A percentile compares a stretch with the other conserved stretches of the same genome.
phyloP scores from a whole-genome alignment of 495 filamentous ascomycete genomes.

The Podospora sp. region DNA sequence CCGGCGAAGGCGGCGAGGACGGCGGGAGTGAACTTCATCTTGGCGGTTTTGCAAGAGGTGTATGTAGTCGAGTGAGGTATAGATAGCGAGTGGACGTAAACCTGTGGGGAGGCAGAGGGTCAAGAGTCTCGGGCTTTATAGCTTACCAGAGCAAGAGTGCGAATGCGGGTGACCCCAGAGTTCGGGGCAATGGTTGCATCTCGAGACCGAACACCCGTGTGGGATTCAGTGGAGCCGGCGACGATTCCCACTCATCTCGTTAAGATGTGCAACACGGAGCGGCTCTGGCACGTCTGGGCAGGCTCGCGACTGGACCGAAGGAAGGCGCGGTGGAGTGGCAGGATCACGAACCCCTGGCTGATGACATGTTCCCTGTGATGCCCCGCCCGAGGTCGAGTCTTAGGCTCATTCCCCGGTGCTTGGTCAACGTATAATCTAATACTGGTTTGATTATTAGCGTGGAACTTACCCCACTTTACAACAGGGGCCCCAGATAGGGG shows the following conservation, averaged over 20 bases:
- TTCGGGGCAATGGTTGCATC: background rate
- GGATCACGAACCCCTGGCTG: background rate
- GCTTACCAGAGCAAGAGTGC: too few relatives aligned
- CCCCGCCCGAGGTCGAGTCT: background rate
- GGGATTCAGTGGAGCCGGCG: background rate
- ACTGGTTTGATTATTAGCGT: too few relatives aligned
- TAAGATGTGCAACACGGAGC: background rate
- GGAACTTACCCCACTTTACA: too few relatives aligned
- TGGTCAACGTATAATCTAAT: background rate
- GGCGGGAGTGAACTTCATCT: constrained; percentile 46
- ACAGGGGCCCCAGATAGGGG: too few relatives aligned
- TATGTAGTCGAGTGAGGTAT: too few relatives aligned
- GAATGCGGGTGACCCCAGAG: background rate
- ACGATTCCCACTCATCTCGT: background rate
- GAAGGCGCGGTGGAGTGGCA: background rate
- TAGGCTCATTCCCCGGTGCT: background rate
- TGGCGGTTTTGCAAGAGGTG: constrained; percentile 23
- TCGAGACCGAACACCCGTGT: background rate
- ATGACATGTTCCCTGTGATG: background rate
- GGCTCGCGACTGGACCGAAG: background rate
- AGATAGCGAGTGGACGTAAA: too few relatives aligned
- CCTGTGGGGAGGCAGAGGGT: too few relatives aligned
- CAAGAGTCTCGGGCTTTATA: too few relatives aligned
- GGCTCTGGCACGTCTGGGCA: background rate
- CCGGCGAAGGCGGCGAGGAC: constrained; percentile 40